Conservation (phyloP, 2,329 filamentous ascomycete species). For the Geosmithia putterillii region DNA sequence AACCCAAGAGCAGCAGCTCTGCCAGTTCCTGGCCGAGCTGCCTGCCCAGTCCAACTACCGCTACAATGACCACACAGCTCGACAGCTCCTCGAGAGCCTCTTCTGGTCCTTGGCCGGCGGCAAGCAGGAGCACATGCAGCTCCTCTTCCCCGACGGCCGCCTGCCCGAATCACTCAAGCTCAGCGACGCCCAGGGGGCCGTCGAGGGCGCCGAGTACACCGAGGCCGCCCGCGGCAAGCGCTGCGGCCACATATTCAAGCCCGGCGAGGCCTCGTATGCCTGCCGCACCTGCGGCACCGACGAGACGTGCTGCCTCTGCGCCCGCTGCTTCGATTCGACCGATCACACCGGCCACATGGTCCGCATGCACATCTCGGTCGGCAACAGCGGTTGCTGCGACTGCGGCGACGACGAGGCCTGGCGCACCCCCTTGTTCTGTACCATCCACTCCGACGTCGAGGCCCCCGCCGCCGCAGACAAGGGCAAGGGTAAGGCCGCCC, state of each 20-base stretch:
- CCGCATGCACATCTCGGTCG: slow-evolving; percentile 73
- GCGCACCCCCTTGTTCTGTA: slow-evolving; percentile 77
- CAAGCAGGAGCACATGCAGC: slow-evolving; percentile 58
- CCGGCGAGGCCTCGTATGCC: slow-evolving; percentile 83
- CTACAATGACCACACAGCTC: slow-evolving; percentile 59
- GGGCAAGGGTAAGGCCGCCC: slow-evolving; percentile 47
- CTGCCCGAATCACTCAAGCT: slow-evolving; percentile 61
- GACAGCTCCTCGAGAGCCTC: slow-evolving; percentile 63
- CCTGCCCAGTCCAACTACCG: slow-evolving; percentile 62
- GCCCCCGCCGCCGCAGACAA: slow-evolving; percentile 35
- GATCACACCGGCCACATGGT: slow-evolving; percentile 92
- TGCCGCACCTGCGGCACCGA: slow-evolving; percentile 92
- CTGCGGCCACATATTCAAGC: slow-evolving; percentile 95
- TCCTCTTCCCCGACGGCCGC: slow-evolving; percentile 72
- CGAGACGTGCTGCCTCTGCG: slow-evolving; percentile 91
- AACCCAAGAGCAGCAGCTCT: slow-evolving; percentile 70
- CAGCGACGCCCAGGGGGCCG: slow-evolving; percentile 77
- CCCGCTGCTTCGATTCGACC: slow-evolving; percentile 86
- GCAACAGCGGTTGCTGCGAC: slow-evolving; percentile 93
- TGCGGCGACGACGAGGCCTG: slow-evolving; percentile 95
- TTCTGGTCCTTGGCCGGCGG: slow-evolving; percentile 80
- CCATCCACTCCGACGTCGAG: slow-evolving; percentile 67
- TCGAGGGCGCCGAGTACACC: slow-evolving; percentile 90
- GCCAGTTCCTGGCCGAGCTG: slow-evolving; percentile 67
- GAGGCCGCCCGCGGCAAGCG: slow-evolving; percentile 83